phyloP scores from a whole-genome alignment of 805 yeast genomes.

The Pichia rugopelliculosa region DNA sequence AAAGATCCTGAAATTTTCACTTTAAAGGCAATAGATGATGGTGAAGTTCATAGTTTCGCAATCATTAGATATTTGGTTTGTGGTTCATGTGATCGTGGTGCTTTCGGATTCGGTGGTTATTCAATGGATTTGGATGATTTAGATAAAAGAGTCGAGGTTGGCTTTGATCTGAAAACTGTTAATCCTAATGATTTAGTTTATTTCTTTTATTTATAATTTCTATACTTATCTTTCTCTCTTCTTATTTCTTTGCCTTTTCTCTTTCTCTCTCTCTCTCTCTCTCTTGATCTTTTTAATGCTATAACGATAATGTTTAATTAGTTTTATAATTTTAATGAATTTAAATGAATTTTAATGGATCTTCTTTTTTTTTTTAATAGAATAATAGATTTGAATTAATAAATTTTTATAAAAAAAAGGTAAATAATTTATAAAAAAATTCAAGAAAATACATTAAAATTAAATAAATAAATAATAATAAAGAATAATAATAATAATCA shows the following conservation, averaged over 20 bases:
- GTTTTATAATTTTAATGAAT: no score
- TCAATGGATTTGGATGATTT: constrained; percentile 15
- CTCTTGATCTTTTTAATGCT: not conserved
- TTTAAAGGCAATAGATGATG: constrained; percentile 13
- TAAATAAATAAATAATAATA: constrained; percentile 6
- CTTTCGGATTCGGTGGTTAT: constrained; percentile 60
- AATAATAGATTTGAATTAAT: not conserved
- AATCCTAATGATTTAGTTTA: constrained; percentile 15
- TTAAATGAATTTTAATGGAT: no score
- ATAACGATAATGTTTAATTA: no score
- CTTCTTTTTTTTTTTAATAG: not conserved
- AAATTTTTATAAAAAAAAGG: not conserved
- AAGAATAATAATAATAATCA: not conserved
- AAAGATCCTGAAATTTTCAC: constrained; percentile 2
- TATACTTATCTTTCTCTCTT: not conserved
- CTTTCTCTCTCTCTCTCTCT: not conserved
- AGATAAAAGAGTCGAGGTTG: constrained; percentile 6
- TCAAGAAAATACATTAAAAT: not conserved
- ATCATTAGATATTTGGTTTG: constrained; percentile 55
- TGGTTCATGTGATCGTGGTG: constrained; percentile 74
- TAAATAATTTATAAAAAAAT: no score
- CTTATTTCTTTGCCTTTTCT: not conserved
- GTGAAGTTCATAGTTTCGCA: constrained; percentile 20
- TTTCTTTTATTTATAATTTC: constrained; percentile 7
- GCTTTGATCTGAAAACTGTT: constrained; percentile 2